Percentiles rank a stretch among this genome's conserved stretches.
phyloP scores from a whole-genome alignment of 352 stramenopile species.

The Pythium insidiosum region DNA sequence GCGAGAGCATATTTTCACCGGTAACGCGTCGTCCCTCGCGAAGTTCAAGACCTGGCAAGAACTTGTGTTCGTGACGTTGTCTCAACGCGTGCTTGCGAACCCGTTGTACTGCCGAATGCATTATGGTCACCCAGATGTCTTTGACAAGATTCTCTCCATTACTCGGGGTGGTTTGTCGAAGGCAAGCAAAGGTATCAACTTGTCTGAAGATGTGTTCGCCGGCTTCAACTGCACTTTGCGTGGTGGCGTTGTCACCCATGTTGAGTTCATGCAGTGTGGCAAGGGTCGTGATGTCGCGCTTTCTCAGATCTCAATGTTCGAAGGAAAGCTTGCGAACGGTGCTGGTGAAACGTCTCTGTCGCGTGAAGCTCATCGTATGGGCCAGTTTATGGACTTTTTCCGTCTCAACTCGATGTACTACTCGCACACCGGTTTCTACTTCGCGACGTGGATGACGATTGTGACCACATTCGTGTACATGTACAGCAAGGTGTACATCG shows the following conservation, averaged over 20 bases:
- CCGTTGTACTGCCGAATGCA: conserved; percentile 76
- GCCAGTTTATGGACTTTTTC: conserved; percentile 84
- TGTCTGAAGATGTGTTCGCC: no score
- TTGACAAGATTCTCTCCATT: no score
- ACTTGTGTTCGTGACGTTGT: conserved; percentile 78
- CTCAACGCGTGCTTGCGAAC: conserved; percentile 67
- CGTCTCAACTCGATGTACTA: conserved; percentile 85
- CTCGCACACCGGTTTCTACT: conserved; percentile 83
- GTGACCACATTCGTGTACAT: conserved; percentile 86
- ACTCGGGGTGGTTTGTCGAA: no score
- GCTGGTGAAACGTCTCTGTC: conserved; percentile 70
- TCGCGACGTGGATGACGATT: conserved; percentile 83
- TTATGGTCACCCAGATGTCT: conserved; percentile 82
- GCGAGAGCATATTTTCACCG: conserved; percentile 84
- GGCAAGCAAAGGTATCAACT: no score
- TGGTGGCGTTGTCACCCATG: conserved; percentile 69
- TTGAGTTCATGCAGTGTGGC: conserved; percentile 85
- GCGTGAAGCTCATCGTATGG: conserved; percentile 78
- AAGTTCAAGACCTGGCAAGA: conserved; percentile 87
- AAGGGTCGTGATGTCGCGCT: no score
- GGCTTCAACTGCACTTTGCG: conserved; percentile 76
- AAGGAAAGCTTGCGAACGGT: conserved; percentile 80
- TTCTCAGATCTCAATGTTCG: conserved; percentile 85
- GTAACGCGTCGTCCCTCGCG: conserved; percentile 70
- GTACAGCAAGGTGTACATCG: conserved; percentile 78